phyloP scores from a whole-genome alignment of 2,329 filamentous ascomycete species.

The Ceratocystis destructans region DNA sequence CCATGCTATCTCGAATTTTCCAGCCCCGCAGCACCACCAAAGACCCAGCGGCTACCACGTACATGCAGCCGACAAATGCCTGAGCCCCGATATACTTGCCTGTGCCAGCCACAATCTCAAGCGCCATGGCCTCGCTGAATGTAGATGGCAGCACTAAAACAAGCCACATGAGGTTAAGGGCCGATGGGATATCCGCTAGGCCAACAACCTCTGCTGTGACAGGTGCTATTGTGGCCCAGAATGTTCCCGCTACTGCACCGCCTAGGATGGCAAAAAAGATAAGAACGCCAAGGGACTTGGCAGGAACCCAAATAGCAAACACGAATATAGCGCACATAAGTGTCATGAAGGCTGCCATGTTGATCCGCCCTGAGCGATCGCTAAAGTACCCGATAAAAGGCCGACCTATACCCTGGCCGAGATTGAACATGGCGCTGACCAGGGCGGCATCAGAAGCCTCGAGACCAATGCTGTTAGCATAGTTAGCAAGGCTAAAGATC shows the following conservation, averaged over 20 bases:
- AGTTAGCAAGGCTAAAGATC: conserved; percentile 64
- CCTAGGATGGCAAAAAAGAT: conserved; percentile 60
- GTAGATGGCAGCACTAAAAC: conserved; percentile 56
- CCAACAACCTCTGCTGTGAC: conserved; percentile 64
- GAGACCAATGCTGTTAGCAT: conserved; percentile 54
- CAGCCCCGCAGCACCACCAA: conserved; percentile 28
- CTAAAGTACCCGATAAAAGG: conserved; percentile 60
- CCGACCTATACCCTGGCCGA: conserved; percentile 52
- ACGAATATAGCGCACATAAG: conserved; percentile 50
- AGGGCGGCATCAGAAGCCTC: conserved; percentile 53
- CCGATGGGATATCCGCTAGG: conserved; percentile 51
- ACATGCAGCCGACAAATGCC: conserved; percentile 49
- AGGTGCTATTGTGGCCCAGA: conserved; percentile 56
- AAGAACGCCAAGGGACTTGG: conserved; percentile 48
- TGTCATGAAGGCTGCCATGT: conserved; percentile 54
- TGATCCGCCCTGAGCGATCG: conserved; percentile 56
- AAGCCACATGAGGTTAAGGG: conserved; percentile 57
- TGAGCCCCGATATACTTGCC: conserved; percentile 40
- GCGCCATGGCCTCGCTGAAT: conserved; percentile 51
- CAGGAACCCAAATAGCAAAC: conserved; percentile 60
- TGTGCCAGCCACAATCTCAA: conserved; percentile 36
- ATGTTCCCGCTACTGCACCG: conserved; percentile 55
- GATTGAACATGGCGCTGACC: conserved; percentile 59
- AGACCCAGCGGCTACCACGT: conserved; percentile 34
- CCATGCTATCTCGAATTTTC: conserved; percentile 25